Evolutionary conservation across 495 filamentous ascomycete species (phyloP).

Genomic region (Lindgomyces ingoldianus): DNA sequence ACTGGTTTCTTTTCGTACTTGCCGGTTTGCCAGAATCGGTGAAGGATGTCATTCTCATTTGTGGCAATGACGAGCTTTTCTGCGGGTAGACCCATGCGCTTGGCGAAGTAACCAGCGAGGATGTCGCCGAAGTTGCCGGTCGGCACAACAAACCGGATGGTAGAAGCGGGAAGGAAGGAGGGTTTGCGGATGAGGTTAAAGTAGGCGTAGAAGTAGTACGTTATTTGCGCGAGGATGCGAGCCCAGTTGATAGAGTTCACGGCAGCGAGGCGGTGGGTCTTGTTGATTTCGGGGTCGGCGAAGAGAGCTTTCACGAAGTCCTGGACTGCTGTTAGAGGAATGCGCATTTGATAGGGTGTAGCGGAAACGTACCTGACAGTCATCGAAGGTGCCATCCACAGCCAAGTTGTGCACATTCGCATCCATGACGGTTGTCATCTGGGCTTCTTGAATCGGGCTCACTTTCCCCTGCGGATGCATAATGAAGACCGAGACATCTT

Average conservation of each 20-base stretch:
- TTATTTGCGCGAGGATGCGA: slow-evolving; percentile 88
- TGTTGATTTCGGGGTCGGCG: slow-evolving; percentile 72
- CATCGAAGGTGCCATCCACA: slow-evolving; percentile 87
- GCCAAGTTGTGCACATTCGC: slow-evolving; percentile 86
- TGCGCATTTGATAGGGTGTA: background rate
- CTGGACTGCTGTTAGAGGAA: slow-evolving; percentile 43
- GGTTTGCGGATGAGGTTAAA: slow-evolving; percentile 66
- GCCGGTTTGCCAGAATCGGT: slow-evolving; percentile 79
- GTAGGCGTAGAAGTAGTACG: slow-evolving; percentile 91
- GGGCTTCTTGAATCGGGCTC: slow-evolving; percentile 83
- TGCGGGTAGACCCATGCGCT: slow-evolving; percentile 82
- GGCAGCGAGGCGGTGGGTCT: slow-evolving; percentile 72
- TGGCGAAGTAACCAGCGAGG: slow-evolving; percentile 88
- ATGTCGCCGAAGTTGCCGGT: slow-evolving; percentile 98
- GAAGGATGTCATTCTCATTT: slow-evolving; percentile 87
- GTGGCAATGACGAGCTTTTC: slow-evolving; percentile 85
- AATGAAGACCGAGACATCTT: slow-evolving; percentile 91
- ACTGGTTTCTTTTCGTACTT: slow-evolving; percentile 75
- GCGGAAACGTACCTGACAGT: slow-evolving; percentile 70
- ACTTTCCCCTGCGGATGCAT: slow-evolving; percentile 81
- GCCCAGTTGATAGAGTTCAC: slow-evolving; percentile 92
- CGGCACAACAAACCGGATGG: slow-evolving; percentile 79
- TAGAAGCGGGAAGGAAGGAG: slow-evolving; percentile 52
- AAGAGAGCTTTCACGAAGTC: slow-evolving; percentile 95
- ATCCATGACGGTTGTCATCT: slow-evolving; percentile 92